phyloP scores from a whole-genome alignment of 1,284 basidiomycete genomes.

The Rhodotorula sp. region DNA sequence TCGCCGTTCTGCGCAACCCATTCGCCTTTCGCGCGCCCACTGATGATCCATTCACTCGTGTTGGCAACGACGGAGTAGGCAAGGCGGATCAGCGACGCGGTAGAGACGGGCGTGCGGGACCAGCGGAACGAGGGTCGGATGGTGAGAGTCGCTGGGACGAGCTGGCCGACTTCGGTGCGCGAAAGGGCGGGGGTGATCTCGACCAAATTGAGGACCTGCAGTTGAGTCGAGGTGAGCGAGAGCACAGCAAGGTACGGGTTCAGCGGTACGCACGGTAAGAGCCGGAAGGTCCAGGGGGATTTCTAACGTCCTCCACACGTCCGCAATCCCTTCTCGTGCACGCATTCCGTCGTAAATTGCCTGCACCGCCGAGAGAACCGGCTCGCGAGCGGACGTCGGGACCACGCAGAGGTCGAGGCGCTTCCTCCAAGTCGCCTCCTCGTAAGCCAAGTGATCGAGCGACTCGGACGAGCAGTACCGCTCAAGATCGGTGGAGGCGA shows the following conservation, averaged over 20 bases:
- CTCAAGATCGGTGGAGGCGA: constrained; percentile 2
- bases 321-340: too few relatives aligned
- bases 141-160: constrained; percentile 62
- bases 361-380: constrained; percentile 48
- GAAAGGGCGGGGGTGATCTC: constrained; percentile 14
- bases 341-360: constrained; percentile 37
- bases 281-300: constrained; percentile 79
- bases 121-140: constrained; percentile 72
- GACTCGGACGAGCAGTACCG: constrained; percentile 55
- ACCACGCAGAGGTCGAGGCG: constrained; percentile 4
- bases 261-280: constrained; percentile 61
- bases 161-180: constrained; percentile 67
- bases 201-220: constrained; percentile 37
- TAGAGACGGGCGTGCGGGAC: constrained; percentile 49
- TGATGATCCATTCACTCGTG: constrained; percentile 74
- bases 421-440: constrained; percentile 10
- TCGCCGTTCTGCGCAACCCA: constrained; percentile 62
- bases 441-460: constrained; percentile 52
- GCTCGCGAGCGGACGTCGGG: neutral
- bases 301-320: constrained; percentile 63
- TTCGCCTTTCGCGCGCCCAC: constrained; percentile 72
- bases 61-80: constrained; percentile 70
- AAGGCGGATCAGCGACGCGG: constrained; percentile 46
- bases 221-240: neutral
- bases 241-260: neutral